These are phyloP conservation scores for Gossypium bickii DNA, from an alignment of 345 rosid genomes.

Conservation along the genomic window DNA sequence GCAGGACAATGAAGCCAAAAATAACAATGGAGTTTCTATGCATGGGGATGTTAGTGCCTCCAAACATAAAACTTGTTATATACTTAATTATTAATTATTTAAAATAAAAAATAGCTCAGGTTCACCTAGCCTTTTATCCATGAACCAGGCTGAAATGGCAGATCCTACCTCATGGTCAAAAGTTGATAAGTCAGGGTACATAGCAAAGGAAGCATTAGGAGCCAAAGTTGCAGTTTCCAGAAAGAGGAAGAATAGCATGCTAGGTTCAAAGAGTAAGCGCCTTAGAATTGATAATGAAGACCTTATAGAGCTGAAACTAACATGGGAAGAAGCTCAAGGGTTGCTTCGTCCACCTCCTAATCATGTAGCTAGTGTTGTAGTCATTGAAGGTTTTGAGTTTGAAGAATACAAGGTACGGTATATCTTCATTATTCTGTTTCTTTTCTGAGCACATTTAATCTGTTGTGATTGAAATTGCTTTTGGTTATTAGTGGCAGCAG, in stretches of 20 bases:
- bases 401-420: slow-evolving; percentile 88
- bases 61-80: slow-evolving; percentile 26
- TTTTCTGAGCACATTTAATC: background rate
- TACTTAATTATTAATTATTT: slow-evolving; percentile 27
- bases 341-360: slow-evolving; percentile 79
- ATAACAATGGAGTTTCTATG: slow-evolving; percentile 36
- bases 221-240: slow-evolving; percentile 41
- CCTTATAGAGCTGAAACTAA: slow-evolving; percentile 64
- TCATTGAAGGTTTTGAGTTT: slow-evolving; percentile 82
- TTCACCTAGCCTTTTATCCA: slow-evolving; percentile 30
- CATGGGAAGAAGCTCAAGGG: slow-evolving; percentile 96
- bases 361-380: slow-evolving; percentile 53
- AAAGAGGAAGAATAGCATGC: slow-evolving; percentile 67
- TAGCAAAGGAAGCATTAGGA: slow-evolving; percentile 65
- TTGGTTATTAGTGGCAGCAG: background rate
- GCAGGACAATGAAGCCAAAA: slow-evolving; percentile 68
- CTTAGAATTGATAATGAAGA: slow-evolving; percentile 72
- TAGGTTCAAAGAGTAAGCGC: slow-evolving; percentile 74
- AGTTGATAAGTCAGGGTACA: slow-evolving; percentile 64
- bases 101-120: slow-evolving; percentile 8
- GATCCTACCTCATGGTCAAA: slow-evolving; percentile 63
- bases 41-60: slow-evolving; percentile 58
- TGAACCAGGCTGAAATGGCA: slow-evolving; percentile 59
- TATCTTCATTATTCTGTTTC: slow-evolving; percentile 5
- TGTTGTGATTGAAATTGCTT: background rate